Conservation (phyloP, 176 grass and related monocot genomes). For the Aegilops speltoides region DNA sequence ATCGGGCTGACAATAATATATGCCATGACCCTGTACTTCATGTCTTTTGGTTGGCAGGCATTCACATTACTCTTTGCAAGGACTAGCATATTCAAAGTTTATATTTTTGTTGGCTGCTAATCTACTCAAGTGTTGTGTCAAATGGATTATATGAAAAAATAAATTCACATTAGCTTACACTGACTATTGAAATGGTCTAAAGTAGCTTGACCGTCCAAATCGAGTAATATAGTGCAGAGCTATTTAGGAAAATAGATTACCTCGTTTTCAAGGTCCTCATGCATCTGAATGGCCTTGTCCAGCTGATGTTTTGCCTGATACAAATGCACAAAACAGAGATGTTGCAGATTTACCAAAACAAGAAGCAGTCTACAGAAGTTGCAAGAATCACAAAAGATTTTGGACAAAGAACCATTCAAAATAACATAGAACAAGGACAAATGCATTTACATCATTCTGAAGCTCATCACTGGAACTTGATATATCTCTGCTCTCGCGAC, state of each 20-base stretch:
- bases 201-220: not conserved
- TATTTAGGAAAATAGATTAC: slow-evolving; percentile 30
- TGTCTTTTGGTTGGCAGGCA: not conserved
- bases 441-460: slow-evolving; percentile 48
- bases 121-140: not conserved
- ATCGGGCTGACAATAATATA: too few species aligned
- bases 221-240: not conserved
- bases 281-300: slow-evolving; percentile 56
- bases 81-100: not conserved
- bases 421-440: slow-evolving; percentile 9
- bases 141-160: slow-evolving; percentile 1
- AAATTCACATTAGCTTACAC: slow-evolving; percentile 15
- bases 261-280: slow-evolving; percentile 70
- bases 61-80: not conserved
- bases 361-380: slow-evolving; percentile 10
- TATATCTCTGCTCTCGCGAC: slow-evolving; percentile 48
- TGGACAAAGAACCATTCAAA: slow-evolving; percentile 21
- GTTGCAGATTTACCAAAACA: slow-evolving; percentile 14
- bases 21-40: too few species aligned
- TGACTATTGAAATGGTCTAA: not conserved
- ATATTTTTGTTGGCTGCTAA: not conserved
- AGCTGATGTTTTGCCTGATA: slow-evolving; percentile 65
- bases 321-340: not conserved
- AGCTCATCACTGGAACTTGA: slow-evolving; percentile 58
- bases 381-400: not conserved